These are phyloP conservation scores for Xylariaceae sp. DNA, from an alignment of 2,329 filamentous ascomycete genomes.

Conservation along the genomic window DNA sequence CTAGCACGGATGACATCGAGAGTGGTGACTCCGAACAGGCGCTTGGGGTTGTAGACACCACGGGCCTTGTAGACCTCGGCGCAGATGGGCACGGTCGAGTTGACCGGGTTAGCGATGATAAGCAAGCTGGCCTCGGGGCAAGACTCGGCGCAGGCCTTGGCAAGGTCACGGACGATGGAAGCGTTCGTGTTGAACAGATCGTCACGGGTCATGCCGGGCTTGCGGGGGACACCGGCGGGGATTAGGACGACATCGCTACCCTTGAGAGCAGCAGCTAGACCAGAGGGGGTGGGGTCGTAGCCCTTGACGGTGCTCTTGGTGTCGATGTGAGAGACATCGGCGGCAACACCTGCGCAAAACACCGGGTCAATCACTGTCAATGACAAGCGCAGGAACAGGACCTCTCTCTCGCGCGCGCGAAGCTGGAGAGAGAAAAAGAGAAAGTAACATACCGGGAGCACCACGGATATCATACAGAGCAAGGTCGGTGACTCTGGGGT, in stretches of 20 bases:
- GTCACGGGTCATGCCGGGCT: conserved; percentile 99
- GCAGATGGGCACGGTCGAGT: conserved; percentile 97
- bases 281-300: conserved; percentile 70
- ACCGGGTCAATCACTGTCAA: too few relatives aligned
- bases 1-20: conserved; percentile 97
- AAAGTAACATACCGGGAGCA: conserved; percentile 68
- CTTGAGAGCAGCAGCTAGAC: conserved; percentile 74
- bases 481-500: conserved; percentile 88
- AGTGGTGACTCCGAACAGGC: conserved; percentile 98
- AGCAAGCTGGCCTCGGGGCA: conserved; percentile 91
- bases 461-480: conserved; percentile 97
- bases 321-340: conserved; percentile 98
- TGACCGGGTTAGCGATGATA: conserved; percentile 98
- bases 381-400: too few relatives aligned
- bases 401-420: too few relatives aligned
- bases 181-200: conserved; percentile 99
- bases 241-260: conserved; percentile 93
- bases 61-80: conserved; percentile 93
- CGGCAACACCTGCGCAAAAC: conserved; percentile 71
- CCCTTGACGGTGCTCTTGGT: conserved; percentile 93
- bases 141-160: conserved; percentile 86
- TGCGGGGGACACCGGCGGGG: conserved; percentile 95
- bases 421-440: not conserved
- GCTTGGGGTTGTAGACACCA: conserved; percentile 98
- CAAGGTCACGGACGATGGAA: conserved; percentile 96